Evolutionary conservation across 768 basidiomycete genomes (phyloP), one percentile per base, ranked within the genome.

Genomic region (Clitopilus passeckerianus): DNA sequence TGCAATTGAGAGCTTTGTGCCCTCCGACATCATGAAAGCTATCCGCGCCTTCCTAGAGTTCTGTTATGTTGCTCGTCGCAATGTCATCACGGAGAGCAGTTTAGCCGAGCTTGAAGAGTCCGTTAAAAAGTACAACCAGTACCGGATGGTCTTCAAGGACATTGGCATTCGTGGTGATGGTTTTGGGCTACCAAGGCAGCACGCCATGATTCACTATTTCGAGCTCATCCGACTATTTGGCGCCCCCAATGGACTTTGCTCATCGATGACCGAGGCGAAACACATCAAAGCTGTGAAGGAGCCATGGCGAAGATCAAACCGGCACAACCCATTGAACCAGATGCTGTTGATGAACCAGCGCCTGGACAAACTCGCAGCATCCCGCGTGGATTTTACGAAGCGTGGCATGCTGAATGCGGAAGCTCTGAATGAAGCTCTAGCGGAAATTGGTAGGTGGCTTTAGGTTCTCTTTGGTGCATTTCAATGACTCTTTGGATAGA

Each of bases 131-230:
- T 53, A 20, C 20, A 10, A 53, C 10, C 20, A 53, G 12, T 53
- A 53, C 20, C 6, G 24, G 2, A 27, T 20, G 50, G 24, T 53
- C 24, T 53, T 53, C 24, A 53, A 20, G 20, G 18, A 20, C 20
- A 20, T 27, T 7, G 6, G 50, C 24, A 27, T 53, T 53, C 50
- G 50, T 53, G 18, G 20, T 27, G 61, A 62, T 0, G 34, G 34
- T 7, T 67, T 72, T 23, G 68, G 65, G 0, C 63, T 75, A 0
- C 74, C 73, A 0, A 59, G 65, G 0, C 74, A 77, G 46, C 75
- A 77, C 27, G 43, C 57, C 3, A 43, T 63, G 2, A 22, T 23
- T 16, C 60, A 63, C 22, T 61, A 57, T 22, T 16, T 14, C 14
- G 10, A 14, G 1, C 35, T 54, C 0, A 61, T 63, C 2, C 55